phyloP scores from a whole-genome alignment of 345 rosid genomes.

The Populus pruinosa region DNA sequence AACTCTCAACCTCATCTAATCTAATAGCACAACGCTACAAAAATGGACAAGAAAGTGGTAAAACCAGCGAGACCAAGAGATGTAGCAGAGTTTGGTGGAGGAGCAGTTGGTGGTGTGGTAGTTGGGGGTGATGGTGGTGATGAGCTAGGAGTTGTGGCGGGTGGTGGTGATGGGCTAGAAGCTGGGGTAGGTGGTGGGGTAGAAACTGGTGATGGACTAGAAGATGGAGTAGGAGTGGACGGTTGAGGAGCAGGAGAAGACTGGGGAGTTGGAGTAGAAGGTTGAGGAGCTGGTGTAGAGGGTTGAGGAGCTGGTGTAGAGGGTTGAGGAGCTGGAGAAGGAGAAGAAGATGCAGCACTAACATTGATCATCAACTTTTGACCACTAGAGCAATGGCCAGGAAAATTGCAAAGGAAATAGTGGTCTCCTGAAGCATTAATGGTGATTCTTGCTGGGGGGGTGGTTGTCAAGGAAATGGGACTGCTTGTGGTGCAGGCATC shows the following conservation, averaged over 20 bases:
- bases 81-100: conserved; percentile 40
- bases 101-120: conserved; percentile 25
- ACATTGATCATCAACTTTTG: conserved; percentile 26
- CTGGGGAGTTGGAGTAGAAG: conserved; percentile 7
- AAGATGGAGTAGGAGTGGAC: not conserved
- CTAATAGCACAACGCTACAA: conserved; percentile 38
- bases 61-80: conserved; percentile 29
- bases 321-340: conserved; percentile 12
- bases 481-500: conserved; percentile 15
- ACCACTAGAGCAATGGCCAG: conserved; percentile 23
- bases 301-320: not conserved
- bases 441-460: conserved; percentile 21
- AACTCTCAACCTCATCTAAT: not conserved
- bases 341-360: conserved; percentile 12
- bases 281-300: conserved; percentile 21
- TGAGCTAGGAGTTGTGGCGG: not conserved
- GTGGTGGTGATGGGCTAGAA: not conserved
- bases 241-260: not conserved
- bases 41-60: conserved; percentile 24
- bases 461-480: not conserved
- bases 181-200: not conserved
- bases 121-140: conserved; percentile 7
- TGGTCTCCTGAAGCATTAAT: conserved; percentile 17
- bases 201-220: not conserved
- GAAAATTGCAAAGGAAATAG: conserved; percentile 18